phyloP scores from a whole-genome alignment of 2,329 filamentous ascomycete species.

The Diplodia corticola region DNA sequence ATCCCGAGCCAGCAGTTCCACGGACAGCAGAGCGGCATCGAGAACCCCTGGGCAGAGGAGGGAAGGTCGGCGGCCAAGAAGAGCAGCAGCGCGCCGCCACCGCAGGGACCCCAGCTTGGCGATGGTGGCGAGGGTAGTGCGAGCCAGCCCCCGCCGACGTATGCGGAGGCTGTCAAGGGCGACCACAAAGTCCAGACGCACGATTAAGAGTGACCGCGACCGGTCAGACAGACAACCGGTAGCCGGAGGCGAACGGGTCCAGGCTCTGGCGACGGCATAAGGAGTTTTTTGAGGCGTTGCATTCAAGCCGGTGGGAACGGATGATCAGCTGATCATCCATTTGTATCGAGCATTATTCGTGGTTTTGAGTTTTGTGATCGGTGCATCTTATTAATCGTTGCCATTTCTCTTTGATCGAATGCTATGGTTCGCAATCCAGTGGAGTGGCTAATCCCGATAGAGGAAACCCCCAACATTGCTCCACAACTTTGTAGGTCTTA shows the following conservation, averaged over 20 bases:
- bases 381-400: no score
- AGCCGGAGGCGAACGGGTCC: background rate
- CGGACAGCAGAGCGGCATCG: constrained; percentile 35
- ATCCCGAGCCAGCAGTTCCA: constrained; percentile 45
- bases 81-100: background rate
- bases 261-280: background rate
- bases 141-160: constrained; percentile 70
- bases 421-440: background rate
- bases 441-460: no score
- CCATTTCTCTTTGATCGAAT: background rate
- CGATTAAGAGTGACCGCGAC: background rate
- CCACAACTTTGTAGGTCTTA: no score
- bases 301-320: background rate
- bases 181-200: constrained; percentile 80
- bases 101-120: background rate
- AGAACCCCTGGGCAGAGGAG: constrained; percentile 22
- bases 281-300: background rate
- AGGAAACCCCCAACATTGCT: no score
- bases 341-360: background rate
- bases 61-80: background rate
- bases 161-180: constrained; percentile 84
- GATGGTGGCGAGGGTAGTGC: constrained; percentile 26
- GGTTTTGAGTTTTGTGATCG: background rate
- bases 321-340: background rate
- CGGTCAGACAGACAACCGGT: background rate